Conservation (phyloP, 2,329 filamentous ascomycete species). For the Aureobasidium lini region DNA sequence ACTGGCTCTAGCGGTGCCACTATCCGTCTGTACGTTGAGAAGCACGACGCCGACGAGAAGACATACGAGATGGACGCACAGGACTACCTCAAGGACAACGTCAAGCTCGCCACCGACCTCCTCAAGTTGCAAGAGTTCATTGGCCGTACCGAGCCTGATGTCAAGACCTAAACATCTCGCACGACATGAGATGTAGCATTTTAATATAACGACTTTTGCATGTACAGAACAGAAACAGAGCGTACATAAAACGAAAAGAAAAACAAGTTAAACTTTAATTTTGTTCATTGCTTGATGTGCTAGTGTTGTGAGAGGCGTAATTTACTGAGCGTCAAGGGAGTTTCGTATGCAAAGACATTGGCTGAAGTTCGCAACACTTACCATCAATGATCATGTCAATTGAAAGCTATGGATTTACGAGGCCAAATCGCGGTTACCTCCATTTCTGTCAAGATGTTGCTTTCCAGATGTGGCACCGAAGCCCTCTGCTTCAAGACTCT, state of each 20-base stretch:
- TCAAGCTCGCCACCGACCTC: slow-evolving; percentile 74
- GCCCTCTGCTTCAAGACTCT: neutral
- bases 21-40: slow-evolving; percentile 94
- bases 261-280: neutral
- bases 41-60: slow-evolving; percentile 74
- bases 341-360: too few relatives aligned
- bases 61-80: slow-evolving; percentile 79
- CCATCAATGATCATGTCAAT: neutral
- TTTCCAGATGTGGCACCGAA: neutral
- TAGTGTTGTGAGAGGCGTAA: neutral
- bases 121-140: slow-evolving; percentile 92
- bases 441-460: neutral
- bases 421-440: neutral
- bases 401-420: neutral
- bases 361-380: neutral
- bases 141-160: slow-evolving; percentile 86
- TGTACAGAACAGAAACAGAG: slow-evolving; percentile 4
- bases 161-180: slow-evolving; percentile 66
- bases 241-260: slow-evolving; percentile 4
- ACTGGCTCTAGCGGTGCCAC: slow-evolving; percentile 94
- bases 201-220: slow-evolving; percentile 11
- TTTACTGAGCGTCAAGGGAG: too few relatives aligned
- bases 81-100: slow-evolving; percentile 86
- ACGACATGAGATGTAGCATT: neutral
- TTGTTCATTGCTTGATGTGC: neutral